Percentiles rank a stretch among this genome's conserved stretches.
Conservation (phyloP, 2,329 filamentous ascomycete genomes). For the Fusarium decemcellulare region DNA sequence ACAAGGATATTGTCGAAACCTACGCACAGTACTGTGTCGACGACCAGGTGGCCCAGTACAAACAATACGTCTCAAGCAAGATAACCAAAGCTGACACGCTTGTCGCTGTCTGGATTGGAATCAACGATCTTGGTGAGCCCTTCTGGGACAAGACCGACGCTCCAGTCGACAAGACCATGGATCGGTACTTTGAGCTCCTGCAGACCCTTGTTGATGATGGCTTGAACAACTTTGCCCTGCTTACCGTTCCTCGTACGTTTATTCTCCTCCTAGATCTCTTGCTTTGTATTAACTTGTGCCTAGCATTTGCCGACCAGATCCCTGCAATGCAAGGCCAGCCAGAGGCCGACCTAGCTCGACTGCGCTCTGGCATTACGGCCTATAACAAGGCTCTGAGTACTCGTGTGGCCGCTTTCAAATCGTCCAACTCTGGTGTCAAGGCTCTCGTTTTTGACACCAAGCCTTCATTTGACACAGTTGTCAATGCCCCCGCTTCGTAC, state of each 20-base stretch:
- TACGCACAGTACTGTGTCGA: constrained; percentile 36
- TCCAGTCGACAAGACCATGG: constrained; percentile 25
- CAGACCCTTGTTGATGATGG: constrained; percentile 22
- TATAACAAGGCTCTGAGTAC: constrained; percentile 30
- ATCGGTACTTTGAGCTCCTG: constrained; percentile 37
- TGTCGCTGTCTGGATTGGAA: constrained; percentile 40
- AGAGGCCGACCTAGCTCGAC: constrained; percentile 15
- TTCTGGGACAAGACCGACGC: constrained; percentile 35
- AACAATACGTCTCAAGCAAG: constrained; percentile 30
- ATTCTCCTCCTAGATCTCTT: not conserved
- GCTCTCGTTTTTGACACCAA: constrained; percentile 32
- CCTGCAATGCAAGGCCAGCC: constrained; percentile 31
- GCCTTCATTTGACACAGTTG: constrained; percentile 24
- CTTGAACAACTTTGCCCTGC: constrained; percentile 26
- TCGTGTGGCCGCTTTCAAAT: constrained; percentile 18
- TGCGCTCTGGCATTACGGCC: constrained; percentile 23
- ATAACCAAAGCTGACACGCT: constrained; percentile 7
- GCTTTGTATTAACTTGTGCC: not conserved
- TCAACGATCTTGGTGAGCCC: constrained; percentile 39
- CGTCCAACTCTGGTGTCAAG: constrained; percentile 19
- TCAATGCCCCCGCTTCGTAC: constrained; percentile 19
- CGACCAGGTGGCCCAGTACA: constrained; percentile 36
- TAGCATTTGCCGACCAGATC: constrained; percentile 33
- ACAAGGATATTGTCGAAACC: constrained; percentile 37
- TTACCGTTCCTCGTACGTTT: constrained; percentile 24